Percentiles rank a stretch among this genome's conserved stretches.
Conservation (phyloP, 1,139 yeast species). For the Pichia sp. region DNA sequence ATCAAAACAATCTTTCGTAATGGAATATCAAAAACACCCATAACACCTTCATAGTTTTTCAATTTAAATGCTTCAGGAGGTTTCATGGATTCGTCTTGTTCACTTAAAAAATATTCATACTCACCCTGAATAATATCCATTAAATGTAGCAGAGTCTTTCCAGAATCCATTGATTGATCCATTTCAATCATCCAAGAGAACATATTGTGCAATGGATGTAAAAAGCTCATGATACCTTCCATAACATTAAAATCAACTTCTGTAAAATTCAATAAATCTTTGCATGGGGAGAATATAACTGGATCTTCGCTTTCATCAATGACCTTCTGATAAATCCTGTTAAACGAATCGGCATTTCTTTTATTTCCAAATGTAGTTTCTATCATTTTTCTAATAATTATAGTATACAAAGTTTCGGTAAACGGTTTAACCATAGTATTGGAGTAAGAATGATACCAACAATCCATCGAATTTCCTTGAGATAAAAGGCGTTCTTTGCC, state of each 20-base stretch:
- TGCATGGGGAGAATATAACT: slow-evolving; percentile 14
- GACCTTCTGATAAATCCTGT: slow-evolving; percentile 8
- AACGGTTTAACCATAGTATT: slow-evolving; percentile 17
- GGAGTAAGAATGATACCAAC: slow-evolving; percentile 17
- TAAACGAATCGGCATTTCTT: slow-evolving; percentile 1
- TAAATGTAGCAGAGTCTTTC: slow-evolving; percentile 15
- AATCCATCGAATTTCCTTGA: slow-evolving; percentile 19
- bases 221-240: slow-evolving; percentile 54
- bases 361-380: slow-evolving; percentile 10
- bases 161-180: slow-evolving; percentile 30
- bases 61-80: background rate
- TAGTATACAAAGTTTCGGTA: slow-evolving; percentile 18
- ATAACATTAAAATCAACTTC: slow-evolving; percentile 37
- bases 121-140: slow-evolving; percentile 19
- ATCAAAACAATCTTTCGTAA: slow-evolving; percentile 58
- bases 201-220: slow-evolving; percentile 77
- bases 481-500: slow-evolving; percentile 14
- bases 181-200: slow-evolving; percentile 65
- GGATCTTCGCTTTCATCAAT: slow-evolving; percentile 23
- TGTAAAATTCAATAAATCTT: slow-evolving; percentile 23
- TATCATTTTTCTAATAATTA: slow-evolving; percentile 16
- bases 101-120: slow-evolving; percentile 14
- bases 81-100: background rate
- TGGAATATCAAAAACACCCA: slow-evolving; percentile 62
- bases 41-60: slow-evolving; percentile 20